Percentiles rank a stretch among this genome's conserved stretches.
Conservation (phyloP, 2,329 filamentous ascomycete species). For the Botrytis hyacinthi region DNA sequence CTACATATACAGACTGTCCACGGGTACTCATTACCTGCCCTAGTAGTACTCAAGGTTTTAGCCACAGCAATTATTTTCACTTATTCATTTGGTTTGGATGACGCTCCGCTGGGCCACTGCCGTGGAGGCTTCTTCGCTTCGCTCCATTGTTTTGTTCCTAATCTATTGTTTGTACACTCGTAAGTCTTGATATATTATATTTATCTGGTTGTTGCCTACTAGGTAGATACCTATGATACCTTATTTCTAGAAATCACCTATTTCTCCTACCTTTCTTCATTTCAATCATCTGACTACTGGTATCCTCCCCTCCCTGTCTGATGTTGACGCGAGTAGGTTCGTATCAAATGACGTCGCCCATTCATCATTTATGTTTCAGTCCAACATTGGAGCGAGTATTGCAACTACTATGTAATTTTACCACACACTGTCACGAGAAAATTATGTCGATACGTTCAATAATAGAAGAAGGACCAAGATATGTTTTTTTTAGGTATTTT, state of each 20-base stretch:
- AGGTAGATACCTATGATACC: neutral
- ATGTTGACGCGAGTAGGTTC: neutral
- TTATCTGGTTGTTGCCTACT: neutral
- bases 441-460: neutral
- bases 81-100: neutral
- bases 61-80: neutral
- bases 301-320: too few species aligned
- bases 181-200: neutral
- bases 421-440: neutral
- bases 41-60: neutral
- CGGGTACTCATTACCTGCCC: neutral
- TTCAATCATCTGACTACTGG: neutral
- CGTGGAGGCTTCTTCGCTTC: neutral
- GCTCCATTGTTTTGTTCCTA: neutral
- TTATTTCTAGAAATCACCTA: too few species aligned
- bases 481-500: neutral
- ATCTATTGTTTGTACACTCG: neutral
- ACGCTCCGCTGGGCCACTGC: neutral
- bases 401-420: neutral
- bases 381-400: neutral
- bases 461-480: neutral
- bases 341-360: conserved; percentile 6
- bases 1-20: too few species aligned
- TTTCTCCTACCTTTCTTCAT: neutral
- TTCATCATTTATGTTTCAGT: neutral